These are phyloP conservation scores for Trametes cubensis DNA, from an alignment of 768 basidiomycete species.

Conservation along the genomic window DNA sequence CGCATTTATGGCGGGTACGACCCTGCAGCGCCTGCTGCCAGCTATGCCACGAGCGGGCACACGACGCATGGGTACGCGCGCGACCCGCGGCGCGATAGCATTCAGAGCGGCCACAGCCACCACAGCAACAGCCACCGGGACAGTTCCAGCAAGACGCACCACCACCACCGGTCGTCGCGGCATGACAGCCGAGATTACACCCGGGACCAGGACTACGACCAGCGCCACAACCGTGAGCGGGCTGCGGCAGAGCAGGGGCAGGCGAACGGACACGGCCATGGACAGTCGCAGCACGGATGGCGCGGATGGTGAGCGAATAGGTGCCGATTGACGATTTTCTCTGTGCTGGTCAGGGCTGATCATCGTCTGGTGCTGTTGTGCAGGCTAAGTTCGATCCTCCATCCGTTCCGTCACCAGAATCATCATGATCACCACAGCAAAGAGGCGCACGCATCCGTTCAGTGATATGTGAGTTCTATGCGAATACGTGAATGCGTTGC, in stretches of 20 bases:
- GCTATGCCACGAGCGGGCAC: neutral
- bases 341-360: constrained; percentile 1
- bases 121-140: neutral
- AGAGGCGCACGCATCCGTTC: neutral
- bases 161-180: neutral
- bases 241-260: neutral
- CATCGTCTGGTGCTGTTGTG: neutral
- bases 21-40: neutral
- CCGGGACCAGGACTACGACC: neutral
- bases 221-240: neutral
- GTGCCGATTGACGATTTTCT: constrained; percentile 15
- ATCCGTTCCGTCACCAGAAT: constrained; percentile 15
- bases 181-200: constrained; percentile 7
- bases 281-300: constrained; percentile 19
- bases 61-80: neutral
- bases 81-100: constrained; percentile 9
- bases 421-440: neutral
- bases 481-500: no score
- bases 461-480: neutral
- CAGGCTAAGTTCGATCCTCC: constrained; percentile 17
- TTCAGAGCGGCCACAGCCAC: constrained; percentile 6
- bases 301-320: constrained; percentile 27
- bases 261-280: neutral
- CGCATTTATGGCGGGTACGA: constrained; percentile 4
- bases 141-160: neutral